Evolutionary conservation across 2,329 filamentous ascomycete species (phyloP), one percentile per base, ranked within the genome.

Genomic region (Hirsutella thompsonii): DNA sequence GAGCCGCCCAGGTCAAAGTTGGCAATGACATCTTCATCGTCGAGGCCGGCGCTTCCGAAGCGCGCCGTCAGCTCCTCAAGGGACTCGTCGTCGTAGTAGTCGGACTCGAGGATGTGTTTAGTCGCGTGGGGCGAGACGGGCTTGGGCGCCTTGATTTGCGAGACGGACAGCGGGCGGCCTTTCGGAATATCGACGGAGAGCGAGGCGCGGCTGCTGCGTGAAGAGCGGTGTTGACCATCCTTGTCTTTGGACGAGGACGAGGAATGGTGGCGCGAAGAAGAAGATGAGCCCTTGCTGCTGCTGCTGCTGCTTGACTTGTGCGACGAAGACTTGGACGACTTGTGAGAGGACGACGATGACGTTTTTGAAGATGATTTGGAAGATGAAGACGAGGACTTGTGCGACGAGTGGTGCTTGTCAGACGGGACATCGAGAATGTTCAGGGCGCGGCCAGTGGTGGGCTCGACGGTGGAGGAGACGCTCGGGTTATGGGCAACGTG

Each of bases 401-500:
- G 64, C 36, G 58, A 57, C 28, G 40, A 44, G 42, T 19, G 19
- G 30, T 34, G 32, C 39, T 39, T 47, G 45, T 55, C 55, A 29
- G 53, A 74, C 61, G 88, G 84, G 46, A 94, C 85, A 63, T 96
- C 89, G 64, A 98, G 86, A 67, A 94, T 86, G 77, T 98, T 98
- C 55, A 98, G 76, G 66, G 89, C 87, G 63, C 92, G 90, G 68
- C 89, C 87, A 43, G 92, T 96, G 63, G 89, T 96, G 60, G 90
- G 89, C 74, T 98, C 92, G 52, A 84, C 82, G 59, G 85, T 93
- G 59, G 83, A 90, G 57, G 83, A 72, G 62, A 88, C 81, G 62
- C 84, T 85, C 52, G 90, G 89, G 69, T 96, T 92, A 75, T 96
- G 90, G 47, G 89, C 89, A 62, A 94, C 83, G 65, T 95, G 89